These are phyloP conservation scores for Penicillium mononematosum DNA, from an alignment of 495 filamentous ascomycete genomes.

Conservation along the genomic window DNA sequence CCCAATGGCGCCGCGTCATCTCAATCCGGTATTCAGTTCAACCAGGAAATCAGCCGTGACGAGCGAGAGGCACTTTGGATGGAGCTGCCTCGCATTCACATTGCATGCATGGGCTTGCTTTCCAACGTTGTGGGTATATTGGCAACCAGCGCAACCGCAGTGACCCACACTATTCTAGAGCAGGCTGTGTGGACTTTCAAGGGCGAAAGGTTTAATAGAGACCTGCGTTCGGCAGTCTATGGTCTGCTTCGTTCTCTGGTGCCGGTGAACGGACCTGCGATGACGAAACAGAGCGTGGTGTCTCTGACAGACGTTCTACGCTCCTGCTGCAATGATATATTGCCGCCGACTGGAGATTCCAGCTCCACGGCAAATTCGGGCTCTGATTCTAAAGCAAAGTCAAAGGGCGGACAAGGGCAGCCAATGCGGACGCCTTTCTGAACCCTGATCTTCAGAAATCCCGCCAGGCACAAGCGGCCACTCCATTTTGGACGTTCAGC, in stretches of 20 bases:
- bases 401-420: slow-evolving; percentile 36
- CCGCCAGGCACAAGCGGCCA: slow-evolving; percentile 18
- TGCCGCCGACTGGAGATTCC: slow-evolving; percentile 45
- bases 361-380: slow-evolving; percentile 23
- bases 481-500: slow-evolving; percentile 31
- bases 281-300: slow-evolving; percentile 60
- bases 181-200: slow-evolving; percentile 68
- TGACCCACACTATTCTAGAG: slow-evolving; percentile 61
- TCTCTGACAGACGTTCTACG: slow-evolving; percentile 57
- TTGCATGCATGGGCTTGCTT: slow-evolving; percentile 61
- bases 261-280: slow-evolving; percentile 56
- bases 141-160: slow-evolving; percentile 48
- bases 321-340: slow-evolving; percentile 62
- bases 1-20: slow-evolving; percentile 33
- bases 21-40: slow-evolving; percentile 48
- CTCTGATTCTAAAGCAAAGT: slow-evolving; percentile 35
- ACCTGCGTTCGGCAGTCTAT: slow-evolving; percentile 62
- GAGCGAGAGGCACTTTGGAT: slow-evolving; percentile 74
- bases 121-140: slow-evolving; percentile 53
- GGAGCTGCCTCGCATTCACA: slow-evolving; percentile 70
- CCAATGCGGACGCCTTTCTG: slow-evolving; percentile 59
- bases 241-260: slow-evolving; percentile 56
- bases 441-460: slow-evolving; percentile 35
- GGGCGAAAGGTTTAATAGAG: slow-evolving; percentile 54
- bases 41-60: slow-evolving; percentile 67